Conservation (phyloP, 371 early-diverging fungal species). For the Mucor irregularis region DNA sequence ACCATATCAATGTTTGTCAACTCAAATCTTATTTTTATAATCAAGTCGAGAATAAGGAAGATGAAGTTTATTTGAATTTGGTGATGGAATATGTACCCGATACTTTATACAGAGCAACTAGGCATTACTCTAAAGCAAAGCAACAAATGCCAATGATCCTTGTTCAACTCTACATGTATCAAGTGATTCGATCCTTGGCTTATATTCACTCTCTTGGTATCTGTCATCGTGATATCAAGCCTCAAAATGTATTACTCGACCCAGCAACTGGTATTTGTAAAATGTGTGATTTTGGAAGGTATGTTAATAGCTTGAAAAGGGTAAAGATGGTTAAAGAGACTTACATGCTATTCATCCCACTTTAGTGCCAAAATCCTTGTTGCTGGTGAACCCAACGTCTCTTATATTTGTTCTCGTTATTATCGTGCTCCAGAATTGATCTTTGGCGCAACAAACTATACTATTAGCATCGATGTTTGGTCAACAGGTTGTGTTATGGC, state of each 20-base stretch:
- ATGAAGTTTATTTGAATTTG: constrained; percentile 85
- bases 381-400: constrained; percentile 94
- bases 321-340: background rate
- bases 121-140: constrained; percentile 81
- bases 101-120: constrained; percentile 82
- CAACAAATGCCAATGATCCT: constrained; percentile 89
- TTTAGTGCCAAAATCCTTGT: constrained; percentile 92
- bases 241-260: constrained; percentile 77
- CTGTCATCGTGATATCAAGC: constrained; percentile 71
- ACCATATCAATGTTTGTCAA: constrained; percentile 79
- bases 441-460: constrained; percentile 96
- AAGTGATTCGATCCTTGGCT: constrained; percentile 93
- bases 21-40: constrained; percentile 81
- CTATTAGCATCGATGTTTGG: constrained; percentile 94
- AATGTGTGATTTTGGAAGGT: constrained; percentile 98
- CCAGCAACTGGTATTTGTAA: constrained; percentile 87
- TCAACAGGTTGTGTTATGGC: constrained; percentile 99
- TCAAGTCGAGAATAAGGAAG: constrained; percentile 63
- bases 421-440: constrained; percentile 99
- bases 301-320: no score
- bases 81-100: constrained; percentile 87
- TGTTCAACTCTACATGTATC: constrained; percentile 96
- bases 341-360: background rate
- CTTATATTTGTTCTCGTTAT: constrained; percentile 98
- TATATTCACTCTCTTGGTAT: constrained; percentile 88